Percentiles rank a stretch among this genome's conserved stretches.
phyloP scores from a whole-genome alignment of 768 basidiomycete species.

The Daedaleopsis nitida region DNA sequence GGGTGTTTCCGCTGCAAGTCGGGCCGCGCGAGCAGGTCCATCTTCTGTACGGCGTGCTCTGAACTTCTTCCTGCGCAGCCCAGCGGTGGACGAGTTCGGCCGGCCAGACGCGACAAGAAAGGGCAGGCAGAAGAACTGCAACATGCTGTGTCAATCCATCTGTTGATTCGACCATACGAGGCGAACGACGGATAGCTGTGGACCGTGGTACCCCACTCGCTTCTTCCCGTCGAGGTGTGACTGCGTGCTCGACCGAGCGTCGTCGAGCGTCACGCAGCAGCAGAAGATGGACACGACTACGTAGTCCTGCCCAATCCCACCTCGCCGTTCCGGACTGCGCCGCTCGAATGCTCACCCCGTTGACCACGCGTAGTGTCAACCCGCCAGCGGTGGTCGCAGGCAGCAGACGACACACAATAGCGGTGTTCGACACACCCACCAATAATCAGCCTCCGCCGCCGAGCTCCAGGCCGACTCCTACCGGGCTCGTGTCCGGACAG shows the following conservation, averaged over 20 bases:
- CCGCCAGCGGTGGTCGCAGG: conserved; percentile 44
- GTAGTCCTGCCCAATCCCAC: conserved; percentile 51
- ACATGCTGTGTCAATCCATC: conserved; percentile 77
- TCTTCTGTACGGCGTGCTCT: conserved; percentile 87
- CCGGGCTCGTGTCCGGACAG: conserved; percentile 7
- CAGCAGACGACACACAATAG: conserved; percentile 58
- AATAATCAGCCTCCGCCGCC: conserved; percentile 26
- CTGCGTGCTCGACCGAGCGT: conserved; percentile 76
- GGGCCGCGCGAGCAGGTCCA: conserved; percentile 81
- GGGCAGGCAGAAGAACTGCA: conserved; percentile 56
- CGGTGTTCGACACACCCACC: conserved; percentile 35
- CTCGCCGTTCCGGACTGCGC: conserved; percentile 66
- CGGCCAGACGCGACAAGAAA: conserved; percentile 15
- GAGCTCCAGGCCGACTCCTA: conserved; percentile 18
- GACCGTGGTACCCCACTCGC: conserved; percentile 64
- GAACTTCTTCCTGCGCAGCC: conserved; percentile 71
- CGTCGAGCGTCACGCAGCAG: conserved; percentile 31
- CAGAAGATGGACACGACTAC: conserved; percentile 19
- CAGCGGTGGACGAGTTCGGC: conserved; percentile 51
- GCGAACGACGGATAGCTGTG: not conserved
- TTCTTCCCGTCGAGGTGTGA: conserved; percentile 90
- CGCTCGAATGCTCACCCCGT: conserved; percentile 21
- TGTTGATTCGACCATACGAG: conserved; percentile 71
- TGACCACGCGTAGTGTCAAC: conserved; percentile 38
- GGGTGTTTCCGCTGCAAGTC: too few species aligned